Conservation (phyloP, 257 asterid species). For the Knoxia roxburghii region DNA sequence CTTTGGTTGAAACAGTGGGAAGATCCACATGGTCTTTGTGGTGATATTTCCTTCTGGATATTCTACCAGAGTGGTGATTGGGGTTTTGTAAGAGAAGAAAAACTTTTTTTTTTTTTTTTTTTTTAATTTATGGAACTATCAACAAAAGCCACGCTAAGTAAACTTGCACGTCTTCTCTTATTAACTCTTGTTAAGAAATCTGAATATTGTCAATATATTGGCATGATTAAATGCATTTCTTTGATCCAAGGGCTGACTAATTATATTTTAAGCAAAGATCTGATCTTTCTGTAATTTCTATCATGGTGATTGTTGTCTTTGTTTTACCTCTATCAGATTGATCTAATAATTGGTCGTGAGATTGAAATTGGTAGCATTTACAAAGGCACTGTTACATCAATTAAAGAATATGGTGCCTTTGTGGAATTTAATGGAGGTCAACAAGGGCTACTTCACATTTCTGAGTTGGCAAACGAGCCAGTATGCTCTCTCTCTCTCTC, state of each 20-base stretch:
- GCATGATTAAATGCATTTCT: neutral
- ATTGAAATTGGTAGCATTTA: conserved; percentile 74
- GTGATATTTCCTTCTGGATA: neutral
- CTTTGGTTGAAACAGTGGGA: neutral
- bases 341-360: conserved; percentile 78
- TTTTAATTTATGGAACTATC: too few species aligned
- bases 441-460: conserved; percentile 90
- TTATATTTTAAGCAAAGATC: neutral
- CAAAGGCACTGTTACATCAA: conserved; percentile 67
- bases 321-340: conserved; percentile 50
- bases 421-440: conserved; percentile 97
- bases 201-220: neutral
- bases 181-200: neutral
- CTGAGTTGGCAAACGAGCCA: conserved; percentile 82
- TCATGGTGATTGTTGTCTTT: conserved; percentile 4
- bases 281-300: neutral
- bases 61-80: neutral
- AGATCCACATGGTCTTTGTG: neutral
- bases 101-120: neutral
- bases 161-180: neutral
- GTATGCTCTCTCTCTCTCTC: conserved; percentile 29
- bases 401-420: conserved; percentile 96
- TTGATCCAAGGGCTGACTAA: neutral
- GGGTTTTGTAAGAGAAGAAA: neutral
- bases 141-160: neutral